These are phyloP conservation scores for Scolecobasidium constrictum DNA, from an alignment of 2,329 filamentous ascomycete genomes.

Conservation along the genomic window DNA sequence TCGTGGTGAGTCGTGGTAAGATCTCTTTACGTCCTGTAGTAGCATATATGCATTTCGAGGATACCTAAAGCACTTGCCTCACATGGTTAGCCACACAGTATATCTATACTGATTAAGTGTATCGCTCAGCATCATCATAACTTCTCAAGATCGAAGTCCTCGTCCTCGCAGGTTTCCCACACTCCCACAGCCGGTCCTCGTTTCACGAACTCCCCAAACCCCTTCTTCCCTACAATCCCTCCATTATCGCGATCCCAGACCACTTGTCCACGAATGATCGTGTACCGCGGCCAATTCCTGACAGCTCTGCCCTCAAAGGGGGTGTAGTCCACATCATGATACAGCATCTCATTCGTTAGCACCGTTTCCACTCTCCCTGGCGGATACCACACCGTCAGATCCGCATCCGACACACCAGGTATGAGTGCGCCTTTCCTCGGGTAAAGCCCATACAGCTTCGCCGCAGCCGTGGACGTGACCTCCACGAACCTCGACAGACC, in stretches of 20 bases:
- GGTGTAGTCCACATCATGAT: conserved; percentile 52
- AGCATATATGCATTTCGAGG: no score
- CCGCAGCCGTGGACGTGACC: conserved; percentile 43
- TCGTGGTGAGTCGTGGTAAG: no score
- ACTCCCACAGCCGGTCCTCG: conserved; percentile 20
- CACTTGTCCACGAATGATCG: conserved; percentile 45
- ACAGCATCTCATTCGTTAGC: conserved; percentile 43
- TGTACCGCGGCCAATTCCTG: conserved; percentile 51
- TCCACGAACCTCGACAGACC: conserved; percentile 41
- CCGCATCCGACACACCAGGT: conserved; percentile 42
- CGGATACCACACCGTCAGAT: conserved; percentile 49
- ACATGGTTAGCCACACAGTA: no score
- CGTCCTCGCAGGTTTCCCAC: background rate
- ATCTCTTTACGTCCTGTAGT: no score
- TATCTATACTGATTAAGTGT: no score
- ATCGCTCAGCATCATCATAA: no score
- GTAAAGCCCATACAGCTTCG: conserved; percentile 47
- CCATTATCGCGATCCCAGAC: conserved; percentile 49
- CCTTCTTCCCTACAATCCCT: conserved; percentile 38
- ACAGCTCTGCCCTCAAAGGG: conserved; percentile 48
- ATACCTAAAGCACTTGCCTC: no score
- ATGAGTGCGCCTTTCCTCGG: conserved; percentile 39
- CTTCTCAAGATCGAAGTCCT: background rate
- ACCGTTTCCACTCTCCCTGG: conserved; percentile 31
- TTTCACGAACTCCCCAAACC: conserved; percentile 39